These are phyloP conservation scores for Trichoderma asperelloides DNA, from an alignment of 495 filamentous ascomycete genomes.

Conservation along the genomic window DNA sequence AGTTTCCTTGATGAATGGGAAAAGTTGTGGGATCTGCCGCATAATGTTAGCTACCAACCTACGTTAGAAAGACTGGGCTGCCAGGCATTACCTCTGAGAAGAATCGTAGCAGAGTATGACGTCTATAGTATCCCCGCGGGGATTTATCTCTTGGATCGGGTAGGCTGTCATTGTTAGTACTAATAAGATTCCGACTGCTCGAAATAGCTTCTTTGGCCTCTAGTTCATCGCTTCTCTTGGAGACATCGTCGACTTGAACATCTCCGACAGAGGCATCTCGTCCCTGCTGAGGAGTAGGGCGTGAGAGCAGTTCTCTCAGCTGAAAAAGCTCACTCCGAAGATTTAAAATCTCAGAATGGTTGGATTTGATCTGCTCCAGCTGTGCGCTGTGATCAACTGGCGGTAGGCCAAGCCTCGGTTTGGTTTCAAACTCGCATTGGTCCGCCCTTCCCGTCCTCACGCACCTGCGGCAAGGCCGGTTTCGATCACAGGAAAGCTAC, in stretches of 20 bases:
- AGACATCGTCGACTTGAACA: background rate
- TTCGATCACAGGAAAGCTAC: slow-evolving; percentile 21
- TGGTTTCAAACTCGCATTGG: slow-evolving; percentile 18
- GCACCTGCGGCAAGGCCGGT: slow-evolving; percentile 19
- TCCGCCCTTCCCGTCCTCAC: slow-evolving; percentile 15
- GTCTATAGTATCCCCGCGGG: slow-evolving; percentile 17
- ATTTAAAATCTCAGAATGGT: slow-evolving; percentile 12
- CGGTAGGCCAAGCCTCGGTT: background rate
- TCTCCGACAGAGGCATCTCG: background rate
- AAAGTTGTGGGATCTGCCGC: slow-evolving; percentile 17
- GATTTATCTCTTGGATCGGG: slow-evolving; percentile 15
- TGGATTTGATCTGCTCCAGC: slow-evolving; percentile 9
- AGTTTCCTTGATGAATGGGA: slow-evolving; percentile 24
- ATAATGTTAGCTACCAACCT: background rate
- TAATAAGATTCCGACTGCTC: background rate
- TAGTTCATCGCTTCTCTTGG: background rate
- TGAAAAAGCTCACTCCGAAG: background rate
- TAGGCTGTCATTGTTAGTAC: slow-evolving; percentile 1
- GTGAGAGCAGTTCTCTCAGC: slow-evolving; percentile 13
- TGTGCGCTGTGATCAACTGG: background rate
- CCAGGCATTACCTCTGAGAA: slow-evolving; percentile 16
- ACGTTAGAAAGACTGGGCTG: background rate
- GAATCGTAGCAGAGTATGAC: slow-evolving; percentile 18
- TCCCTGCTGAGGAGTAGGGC: background rate
- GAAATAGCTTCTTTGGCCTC: background rate